Evolutionary conservation across 2,329 filamentous ascomycete genomes (phyloP).

Genomic region (Botryotinia calthae): DNA sequence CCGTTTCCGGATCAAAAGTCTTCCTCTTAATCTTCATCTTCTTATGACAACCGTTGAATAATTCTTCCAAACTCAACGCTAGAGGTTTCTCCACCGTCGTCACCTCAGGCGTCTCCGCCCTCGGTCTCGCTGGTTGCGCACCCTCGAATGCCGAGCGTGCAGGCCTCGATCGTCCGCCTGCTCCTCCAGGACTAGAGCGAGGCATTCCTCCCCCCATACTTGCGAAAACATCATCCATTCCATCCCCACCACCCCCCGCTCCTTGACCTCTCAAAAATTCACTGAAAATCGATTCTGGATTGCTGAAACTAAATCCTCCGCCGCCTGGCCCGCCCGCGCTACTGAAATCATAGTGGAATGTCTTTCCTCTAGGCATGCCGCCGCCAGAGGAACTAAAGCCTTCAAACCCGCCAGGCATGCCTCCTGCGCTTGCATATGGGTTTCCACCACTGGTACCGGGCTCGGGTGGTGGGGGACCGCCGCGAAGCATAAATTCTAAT

Average conservation of each 20-base stretch:
- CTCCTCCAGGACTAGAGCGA: constrained; percentile 45
- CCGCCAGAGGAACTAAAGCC: constrained; percentile 46
- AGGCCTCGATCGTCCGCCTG: constrained; percentile 46
- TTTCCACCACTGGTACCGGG: constrained; percentile 53
- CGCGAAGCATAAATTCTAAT: constrained; percentile 85
- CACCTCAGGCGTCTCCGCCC: constrained; percentile 70
- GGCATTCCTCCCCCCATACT: constrained; percentile 25
- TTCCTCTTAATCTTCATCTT: constrained; percentile 99
- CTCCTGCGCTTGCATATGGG: constrained; percentile 58
- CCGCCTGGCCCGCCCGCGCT: constrained; percentile 45
- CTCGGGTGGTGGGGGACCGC: constrained; percentile 67
- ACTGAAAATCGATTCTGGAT: constrained; percentile 79
- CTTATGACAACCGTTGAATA: constrained; percentile 85
- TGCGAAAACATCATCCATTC: constrained; percentile 54
- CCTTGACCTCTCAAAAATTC: constrained; percentile 69
- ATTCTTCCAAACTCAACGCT: constrained; percentile 78
- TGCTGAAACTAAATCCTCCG: constrained; percentile 76
- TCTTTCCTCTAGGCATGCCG: constrained; percentile 50
- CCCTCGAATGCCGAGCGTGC: constrained; percentile 39
- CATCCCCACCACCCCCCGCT: constrained; percentile 43
- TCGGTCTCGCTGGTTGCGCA: constrained; percentile 41
- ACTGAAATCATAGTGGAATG: constrained; percentile 51
- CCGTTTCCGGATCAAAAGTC: constrained; percentile 76
- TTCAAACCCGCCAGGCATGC: constrained; percentile 52
- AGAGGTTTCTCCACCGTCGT: constrained; percentile 86